Percentiles rank a stretch among this genome's conserved stretches.
Evolutionary conservation across 2,329 filamentous ascomycete genomes (phyloP).

Genomic region (Cordyceps tenuipes): DNA sequence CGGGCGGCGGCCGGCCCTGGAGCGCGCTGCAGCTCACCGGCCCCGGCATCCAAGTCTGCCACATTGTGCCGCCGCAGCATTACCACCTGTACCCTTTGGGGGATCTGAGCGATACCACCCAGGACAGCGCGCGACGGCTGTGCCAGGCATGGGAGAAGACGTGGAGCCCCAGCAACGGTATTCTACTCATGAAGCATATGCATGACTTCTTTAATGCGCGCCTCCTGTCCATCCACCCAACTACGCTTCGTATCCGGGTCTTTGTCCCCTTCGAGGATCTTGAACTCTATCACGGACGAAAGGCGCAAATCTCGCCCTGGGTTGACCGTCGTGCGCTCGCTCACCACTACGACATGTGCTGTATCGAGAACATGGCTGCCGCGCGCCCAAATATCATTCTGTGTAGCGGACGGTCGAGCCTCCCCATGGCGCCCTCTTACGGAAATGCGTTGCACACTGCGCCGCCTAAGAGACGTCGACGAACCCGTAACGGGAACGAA

Average conservation of each 20-base stretch:
- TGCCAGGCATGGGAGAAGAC: neutral
- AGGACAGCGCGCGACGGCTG: neutral
- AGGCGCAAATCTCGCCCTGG: neutral
- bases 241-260: neutral
- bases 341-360: neutral
- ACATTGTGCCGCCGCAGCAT: slow-evolving; percentile 17
- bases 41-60: slow-evolving; percentile 16
- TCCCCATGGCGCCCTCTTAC: neutral
- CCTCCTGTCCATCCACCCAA: neutral
- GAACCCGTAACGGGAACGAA: no score
- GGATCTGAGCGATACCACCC: neutral
- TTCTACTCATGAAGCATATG: neutral
- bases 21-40: slow-evolving; percentile 9
- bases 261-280: neutral
- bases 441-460: no score
- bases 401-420: neutral
- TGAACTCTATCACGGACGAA: neutral
- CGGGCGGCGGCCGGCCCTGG: slow-evolving; percentile 16
- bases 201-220: neutral
- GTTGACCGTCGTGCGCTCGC: neutral
- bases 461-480: no score
- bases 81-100: slow-evolving; percentile 15
- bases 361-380: slow-evolving; percentile 1
- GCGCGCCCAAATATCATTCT: neutral
- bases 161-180: neutral